Evolutionary conservation across 306 rosid species (phyloP).

Genomic region (Arachis hypogaea): DNA sequence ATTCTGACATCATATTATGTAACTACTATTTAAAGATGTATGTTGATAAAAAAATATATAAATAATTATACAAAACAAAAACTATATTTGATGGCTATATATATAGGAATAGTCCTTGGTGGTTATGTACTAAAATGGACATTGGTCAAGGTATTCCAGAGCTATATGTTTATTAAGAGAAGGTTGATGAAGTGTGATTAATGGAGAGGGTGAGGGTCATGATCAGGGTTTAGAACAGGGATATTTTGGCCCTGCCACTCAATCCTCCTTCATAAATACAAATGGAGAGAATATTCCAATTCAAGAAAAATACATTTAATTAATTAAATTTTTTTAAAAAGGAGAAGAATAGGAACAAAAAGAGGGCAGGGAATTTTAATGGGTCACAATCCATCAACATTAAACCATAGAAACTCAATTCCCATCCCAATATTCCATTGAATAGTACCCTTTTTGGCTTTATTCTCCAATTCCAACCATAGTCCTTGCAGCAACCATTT

Average conservation of each 20-base stretch:
- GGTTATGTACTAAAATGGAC: background rate
- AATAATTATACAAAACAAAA: too few relatives aligned
- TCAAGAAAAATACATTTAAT: conserved; percentile 37
- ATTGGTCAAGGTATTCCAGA: background rate
- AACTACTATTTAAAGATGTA: too few relatives aligned
- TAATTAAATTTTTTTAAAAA: too few relatives aligned
- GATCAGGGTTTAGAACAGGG: conserved; percentile 41
- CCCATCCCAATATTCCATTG: conserved; percentile 65
- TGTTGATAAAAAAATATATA: too few relatives aligned
- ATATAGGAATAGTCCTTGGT: too few relatives aligned
- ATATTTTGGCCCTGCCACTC: conserved; percentile 54
- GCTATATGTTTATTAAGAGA: background rate
- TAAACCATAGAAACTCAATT: conserved; percentile 42
- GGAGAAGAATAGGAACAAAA: conserved; percentile 37
- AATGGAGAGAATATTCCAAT: conserved; percentile 65
- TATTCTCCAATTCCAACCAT: conserved; percentile 65
- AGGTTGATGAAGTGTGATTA: background rate
- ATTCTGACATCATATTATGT: too few relatives aligned
- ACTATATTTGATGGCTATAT: too few relatives aligned
- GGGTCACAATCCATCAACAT: conserved; percentile 68
- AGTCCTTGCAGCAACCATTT: conserved; percentile 58
- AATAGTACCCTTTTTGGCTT: conserved; percentile 67
- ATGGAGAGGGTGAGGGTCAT: conserved; percentile 1
- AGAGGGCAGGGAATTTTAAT: conserved; percentile 47
- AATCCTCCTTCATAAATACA: conserved; percentile 68